phyloP scores from a whole-genome alignment of 495 filamentous ascomycete species.

The Aspergillus avenaceus region DNA sequence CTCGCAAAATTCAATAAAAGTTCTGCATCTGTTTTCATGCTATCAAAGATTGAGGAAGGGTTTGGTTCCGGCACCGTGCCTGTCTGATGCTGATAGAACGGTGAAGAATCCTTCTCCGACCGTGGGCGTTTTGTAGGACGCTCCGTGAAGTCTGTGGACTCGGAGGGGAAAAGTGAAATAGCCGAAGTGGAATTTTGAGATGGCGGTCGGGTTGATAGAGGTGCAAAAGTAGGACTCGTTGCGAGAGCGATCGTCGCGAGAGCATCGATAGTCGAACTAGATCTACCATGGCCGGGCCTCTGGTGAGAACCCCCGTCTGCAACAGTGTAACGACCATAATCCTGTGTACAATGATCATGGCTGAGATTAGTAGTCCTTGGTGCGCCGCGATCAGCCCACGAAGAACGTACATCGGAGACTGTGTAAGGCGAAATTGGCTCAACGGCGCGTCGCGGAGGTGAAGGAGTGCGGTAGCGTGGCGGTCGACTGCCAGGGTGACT shows the following conservation, averaged over 20 bases:
- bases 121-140: constrained; percentile 58
- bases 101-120: constrained; percentile 53
- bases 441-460: constrained; percentile 50
- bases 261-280: constrained; percentile 48
- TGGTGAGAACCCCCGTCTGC: constrained; percentile 24
- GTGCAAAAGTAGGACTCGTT: constrained; percentile 43
- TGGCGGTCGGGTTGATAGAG: constrained; percentile 30
- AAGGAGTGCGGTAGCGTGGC: constrained; percentile 50
- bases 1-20: constrained; percentile 47
- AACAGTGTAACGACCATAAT: constrained; percentile 13
- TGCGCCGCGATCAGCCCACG: constrained; percentile 30
- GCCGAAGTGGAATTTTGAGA: constrained; percentile 26
- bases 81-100: constrained; percentile 29
- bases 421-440: constrained; percentile 48
- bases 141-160: constrained; percentile 31
- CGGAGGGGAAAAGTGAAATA: constrained; percentile 31
- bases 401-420: constrained; percentile 27
- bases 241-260: constrained; percentile 54
- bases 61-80: constrained; percentile 40
- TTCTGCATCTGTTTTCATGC: constrained; percentile 50
- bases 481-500: constrained; percentile 38
- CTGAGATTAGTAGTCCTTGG: constrained; percentile 25
- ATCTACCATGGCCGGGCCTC: constrained; percentile 42
- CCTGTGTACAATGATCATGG: constrained; percentile 22
- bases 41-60: constrained; percentile 36